phyloP scores from a whole-genome alignment of 257 asterid genomes.

The Solanum ossicruentum region DNA sequence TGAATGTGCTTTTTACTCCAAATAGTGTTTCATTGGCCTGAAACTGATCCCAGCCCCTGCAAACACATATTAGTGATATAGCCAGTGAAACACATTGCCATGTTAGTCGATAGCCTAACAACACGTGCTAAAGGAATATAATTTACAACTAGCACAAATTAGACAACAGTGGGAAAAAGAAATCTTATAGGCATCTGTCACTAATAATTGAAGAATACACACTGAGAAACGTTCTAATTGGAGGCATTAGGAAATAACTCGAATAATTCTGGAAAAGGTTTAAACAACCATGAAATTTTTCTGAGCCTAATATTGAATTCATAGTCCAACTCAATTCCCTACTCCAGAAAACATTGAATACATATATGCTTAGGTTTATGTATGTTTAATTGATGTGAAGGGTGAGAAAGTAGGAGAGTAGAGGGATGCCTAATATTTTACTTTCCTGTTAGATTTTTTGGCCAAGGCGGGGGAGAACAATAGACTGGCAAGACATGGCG shows the following conservation, averaged over 20 bases:
- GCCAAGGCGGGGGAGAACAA: not conserved
- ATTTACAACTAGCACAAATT: not conserved
- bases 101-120: not conserved
- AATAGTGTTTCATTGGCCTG: constrained; percentile 71
- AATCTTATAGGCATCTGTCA: not conserved
- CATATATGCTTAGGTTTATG: not conserved
- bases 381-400: not conserved
- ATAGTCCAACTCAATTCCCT: not conserved
- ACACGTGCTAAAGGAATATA: not conserved
- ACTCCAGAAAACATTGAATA: not conserved
- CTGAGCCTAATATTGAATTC: not conserved
- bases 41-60: constrained; percentile 98
- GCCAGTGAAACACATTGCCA: not conserved
- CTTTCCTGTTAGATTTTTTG: not conserved
- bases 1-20: constrained; percentile 91
- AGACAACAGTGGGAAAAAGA: not conserved
- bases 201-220: not conserved
- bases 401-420: not conserved
- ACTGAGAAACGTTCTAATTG: not conserved
- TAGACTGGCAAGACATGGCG: not conserved
- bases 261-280: not conserved
- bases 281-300: not conserved
- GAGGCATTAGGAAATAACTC: not conserved
- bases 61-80: not conserved
- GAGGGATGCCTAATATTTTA: not conserved